Evolutionary conservation across 2,329 filamentous ascomycete genomes (phyloP).

Genomic region (Cladosporium austrohemisphaericum): DNA sequence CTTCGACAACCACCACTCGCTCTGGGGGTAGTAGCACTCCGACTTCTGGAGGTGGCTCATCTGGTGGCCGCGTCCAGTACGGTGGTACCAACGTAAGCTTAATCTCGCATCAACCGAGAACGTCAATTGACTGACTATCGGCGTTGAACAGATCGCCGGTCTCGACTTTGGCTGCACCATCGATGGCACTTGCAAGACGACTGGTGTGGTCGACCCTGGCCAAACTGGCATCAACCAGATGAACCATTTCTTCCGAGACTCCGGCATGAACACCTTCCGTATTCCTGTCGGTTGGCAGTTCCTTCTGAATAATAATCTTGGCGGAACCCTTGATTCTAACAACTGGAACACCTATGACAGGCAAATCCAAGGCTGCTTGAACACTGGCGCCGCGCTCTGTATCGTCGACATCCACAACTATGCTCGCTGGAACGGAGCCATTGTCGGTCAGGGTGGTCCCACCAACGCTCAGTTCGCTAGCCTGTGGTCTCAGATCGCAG

Average conservation of each 20-base stretch:
- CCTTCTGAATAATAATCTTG: constrained; percentile 24
- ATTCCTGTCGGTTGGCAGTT: constrained; percentile 45
- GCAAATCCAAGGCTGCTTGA: constrained; percentile 30
- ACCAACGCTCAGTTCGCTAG: constrained; percentile 55
- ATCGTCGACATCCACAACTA: constrained; percentile 35
- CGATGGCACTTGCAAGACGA: constrained; percentile 38
- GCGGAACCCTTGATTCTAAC: constrained; percentile 21
- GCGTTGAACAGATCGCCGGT: constrained; percentile 17
- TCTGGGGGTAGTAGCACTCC: background rate
- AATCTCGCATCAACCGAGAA: too few relatives aligned
- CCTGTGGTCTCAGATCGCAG: constrained; percentile 56
- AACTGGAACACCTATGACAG: constrained; percentile 27
- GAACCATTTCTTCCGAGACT: constrained; percentile 53
- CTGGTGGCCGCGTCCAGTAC: constrained; percentile 25
- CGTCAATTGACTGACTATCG: background rate
- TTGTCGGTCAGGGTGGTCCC: constrained; percentile 64
- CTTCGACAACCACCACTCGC: constrained; percentile 16
- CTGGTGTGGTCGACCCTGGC: constrained; percentile 32
- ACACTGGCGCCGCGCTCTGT: constrained; percentile 35
- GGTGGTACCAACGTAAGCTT: constrained; percentile 30
- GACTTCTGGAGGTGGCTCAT: background rate
- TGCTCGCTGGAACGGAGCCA: constrained; percentile 54
- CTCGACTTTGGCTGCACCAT: constrained; percentile 37
- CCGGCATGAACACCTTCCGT: constrained; percentile 55
- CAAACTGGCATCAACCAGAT: constrained; percentile 42